Evolutionary conservation across 2,329 filamentous ascomycete genomes (phyloP), one percentile per base, ranked within the genome.

Genomic region (Ceratocystis lukuohia): DNA sequence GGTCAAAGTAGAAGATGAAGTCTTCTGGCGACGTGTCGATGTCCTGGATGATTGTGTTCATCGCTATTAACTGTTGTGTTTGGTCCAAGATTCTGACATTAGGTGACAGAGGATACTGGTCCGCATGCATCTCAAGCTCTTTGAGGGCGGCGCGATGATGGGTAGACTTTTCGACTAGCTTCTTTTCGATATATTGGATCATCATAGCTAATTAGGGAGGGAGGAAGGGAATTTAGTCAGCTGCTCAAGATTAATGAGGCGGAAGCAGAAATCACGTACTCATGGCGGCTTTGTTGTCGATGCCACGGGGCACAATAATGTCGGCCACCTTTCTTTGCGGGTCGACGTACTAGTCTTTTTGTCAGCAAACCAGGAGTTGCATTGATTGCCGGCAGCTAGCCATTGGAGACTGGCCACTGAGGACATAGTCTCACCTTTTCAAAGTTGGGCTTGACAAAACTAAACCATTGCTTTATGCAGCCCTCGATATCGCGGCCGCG

Each of bases 391-490:
- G 37, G 3, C 37, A 10, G 10, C 37, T 12, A 12, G 37, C 37
- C 37, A 41, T 10, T 41, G 37, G 37, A 41, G 37, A 41, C 37
- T 41, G 37, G 37, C 37, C 1, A 41, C 37, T 41, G 3, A 12
- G 37, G 37, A 41, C 37, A 41, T 41, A 12, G 37, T 41, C 37
- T 41, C 37, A 81, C 82, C 76, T 88, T 90, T 75, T 93, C 88
- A 72, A 95, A 97, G 73, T 97, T 97, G 2, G 94, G 94, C 76
- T 99, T 99, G 56, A 99, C 94, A 74, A 89, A 99, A 10, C 79
- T 79, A 74, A 97, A 96, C 94, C 94, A 99, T 75, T 99, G 94
- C 76, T 97, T 97, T 75, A 99, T 92, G 72, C 92, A 93, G 50
- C 94, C 94, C 73, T 96, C 89, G 66, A 97, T 88, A 72, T 96